Percentiles rank a stretch among this genome's conserved stretches.
Evolutionary conservation across 2,329 filamentous ascomycete species (phyloP).

Genomic region (Nannizziopsis barbatae): DNA sequence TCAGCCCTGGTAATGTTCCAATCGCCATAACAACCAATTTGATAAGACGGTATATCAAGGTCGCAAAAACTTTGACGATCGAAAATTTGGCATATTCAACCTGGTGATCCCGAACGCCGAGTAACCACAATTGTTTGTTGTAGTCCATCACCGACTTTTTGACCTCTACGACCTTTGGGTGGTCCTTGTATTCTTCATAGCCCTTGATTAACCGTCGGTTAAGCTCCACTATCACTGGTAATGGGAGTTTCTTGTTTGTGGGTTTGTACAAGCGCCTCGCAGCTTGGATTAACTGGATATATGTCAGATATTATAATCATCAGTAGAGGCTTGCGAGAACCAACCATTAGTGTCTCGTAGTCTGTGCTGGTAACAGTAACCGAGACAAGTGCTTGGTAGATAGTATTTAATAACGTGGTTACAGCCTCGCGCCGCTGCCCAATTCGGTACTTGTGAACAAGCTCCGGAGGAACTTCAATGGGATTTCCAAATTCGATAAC

Average conservation of each 20-base stretch:
- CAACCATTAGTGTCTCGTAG: conserved; percentile 84
- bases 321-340: conserved; percentile 14
- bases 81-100: conserved; percentile 84
- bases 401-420: conserved; percentile 68
- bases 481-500: conserved; percentile 91
- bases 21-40: conserved; percentile 68
- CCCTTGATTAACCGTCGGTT: conserved; percentile 84
- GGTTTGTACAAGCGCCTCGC: conserved; percentile 88
- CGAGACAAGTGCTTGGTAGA: conserved; percentile 71
- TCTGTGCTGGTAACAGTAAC: conserved; percentile 89
- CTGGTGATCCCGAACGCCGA: conserved; percentile 87
- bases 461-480: conserved; percentile 68
- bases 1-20: conserved; percentile 71
- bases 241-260: conserved; percentile 81
- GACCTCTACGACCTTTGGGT: conserved; percentile 67
- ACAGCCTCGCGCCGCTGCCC: conserved; percentile 81
- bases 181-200: conserved; percentile 85
- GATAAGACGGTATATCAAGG: conserved; percentile 64
- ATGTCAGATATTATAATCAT: conserved; percentile 21
- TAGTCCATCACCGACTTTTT: conserved; percentile 69
- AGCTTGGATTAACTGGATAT: conserved; percentile 67
- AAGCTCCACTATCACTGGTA: conserved; percentile 86
- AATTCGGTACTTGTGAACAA: conserved; percentile 74
- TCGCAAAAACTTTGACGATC: conserved; percentile 60
- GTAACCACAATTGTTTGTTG: conserved; percentile 72